Conservation (phyloP, 1,284 basidiomycete genomes). For the Boletus smithii region DNA sequence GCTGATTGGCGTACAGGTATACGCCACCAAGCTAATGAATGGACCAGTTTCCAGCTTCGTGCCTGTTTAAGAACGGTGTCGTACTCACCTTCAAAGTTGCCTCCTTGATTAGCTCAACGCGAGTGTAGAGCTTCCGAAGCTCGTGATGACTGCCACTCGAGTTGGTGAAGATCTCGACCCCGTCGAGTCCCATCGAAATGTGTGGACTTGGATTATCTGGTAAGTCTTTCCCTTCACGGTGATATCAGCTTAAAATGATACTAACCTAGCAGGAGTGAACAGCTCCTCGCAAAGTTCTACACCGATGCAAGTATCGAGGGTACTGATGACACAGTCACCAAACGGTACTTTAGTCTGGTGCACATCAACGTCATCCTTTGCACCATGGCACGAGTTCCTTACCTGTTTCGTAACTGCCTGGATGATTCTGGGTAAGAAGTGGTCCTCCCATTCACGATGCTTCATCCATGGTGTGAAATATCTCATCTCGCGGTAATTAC, state of each 20-base stretch:
- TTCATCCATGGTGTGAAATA: constrained; percentile 97
- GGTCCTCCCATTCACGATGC: constrained; percentile 83
- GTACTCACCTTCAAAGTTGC: constrained; percentile 83
- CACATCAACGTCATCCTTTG: constrained; percentile 1
- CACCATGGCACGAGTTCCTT: constrained; percentile 3
- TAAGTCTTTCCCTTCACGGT: constrained; percentile 2
- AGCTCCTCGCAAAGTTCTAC: constrained; percentile 97
- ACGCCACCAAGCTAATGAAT: constrained; percentile 81
- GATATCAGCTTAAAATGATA: constrained; percentile 9
- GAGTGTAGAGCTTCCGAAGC: constrained; percentile 86
- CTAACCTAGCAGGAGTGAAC: constrained; percentile 90
- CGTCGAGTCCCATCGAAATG: constrained; percentile 94
- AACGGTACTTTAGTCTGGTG: constrained; percentile 79
- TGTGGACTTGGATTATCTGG: constrained; percentile 60
- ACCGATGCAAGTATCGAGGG: constrained; percentile 93
- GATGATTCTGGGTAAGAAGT: constrained; percentile 86
- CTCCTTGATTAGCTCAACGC: constrained; percentile 95
- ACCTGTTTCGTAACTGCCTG: constrained; percentile 88
- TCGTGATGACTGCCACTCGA: constrained; percentile 98
- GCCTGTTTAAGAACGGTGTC: not conserved
- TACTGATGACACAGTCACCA: constrained; percentile 92
- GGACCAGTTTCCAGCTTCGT: not conserved
- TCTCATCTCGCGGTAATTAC: constrained; percentile 94
- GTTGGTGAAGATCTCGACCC: constrained; percentile 98
- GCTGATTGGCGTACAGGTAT: constrained; percentile 98